phyloP scores from a whole-genome alignment of 164 flowering plant species.

The Protea cynaroides region DNA sequence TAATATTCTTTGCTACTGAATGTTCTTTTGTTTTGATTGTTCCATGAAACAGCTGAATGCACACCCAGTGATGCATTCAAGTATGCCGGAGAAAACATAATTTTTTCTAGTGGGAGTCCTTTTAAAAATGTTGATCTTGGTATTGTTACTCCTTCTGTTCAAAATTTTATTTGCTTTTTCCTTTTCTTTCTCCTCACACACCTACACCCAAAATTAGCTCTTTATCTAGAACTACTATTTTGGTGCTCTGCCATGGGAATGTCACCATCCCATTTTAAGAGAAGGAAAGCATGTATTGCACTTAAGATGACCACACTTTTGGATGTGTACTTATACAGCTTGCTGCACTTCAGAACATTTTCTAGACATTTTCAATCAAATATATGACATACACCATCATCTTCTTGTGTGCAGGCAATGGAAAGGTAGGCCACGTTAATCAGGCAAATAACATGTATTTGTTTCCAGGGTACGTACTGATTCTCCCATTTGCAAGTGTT shows the following conservation, averaged over 20 bases:
- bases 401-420: slow-evolving; percentile 46
- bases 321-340: no score
- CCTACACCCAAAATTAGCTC: no score
- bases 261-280: not conserved
- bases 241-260: no score
- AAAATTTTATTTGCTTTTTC: not conserved
- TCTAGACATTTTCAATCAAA: no score
- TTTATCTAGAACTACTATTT: no score
- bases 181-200: no score
- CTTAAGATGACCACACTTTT: not conserved
- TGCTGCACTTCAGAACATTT: no score
- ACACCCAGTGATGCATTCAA: slow-evolving; percentile 91
- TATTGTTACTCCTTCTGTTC: slow-evolving; percentile 14
- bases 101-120: slow-evolving; percentile 98
- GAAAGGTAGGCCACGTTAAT: slow-evolving; percentile 86
- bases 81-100: slow-evolving; percentile 82
- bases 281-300: not conserved
- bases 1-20: not conserved
- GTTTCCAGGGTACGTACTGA: slow-evolving; percentile 80
- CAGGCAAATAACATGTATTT: slow-evolving; percentile 99
- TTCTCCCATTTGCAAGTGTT: not conserved
- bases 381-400: not conserved
- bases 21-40: slow-evolving; percentile 8
- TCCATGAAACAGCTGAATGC: slow-evolving; percentile 78
- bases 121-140: slow-evolving; percentile 83